Conservation (phyloP, 2,329 filamentous ascomycete genomes). For the Fonsecaea nubica region DNA sequence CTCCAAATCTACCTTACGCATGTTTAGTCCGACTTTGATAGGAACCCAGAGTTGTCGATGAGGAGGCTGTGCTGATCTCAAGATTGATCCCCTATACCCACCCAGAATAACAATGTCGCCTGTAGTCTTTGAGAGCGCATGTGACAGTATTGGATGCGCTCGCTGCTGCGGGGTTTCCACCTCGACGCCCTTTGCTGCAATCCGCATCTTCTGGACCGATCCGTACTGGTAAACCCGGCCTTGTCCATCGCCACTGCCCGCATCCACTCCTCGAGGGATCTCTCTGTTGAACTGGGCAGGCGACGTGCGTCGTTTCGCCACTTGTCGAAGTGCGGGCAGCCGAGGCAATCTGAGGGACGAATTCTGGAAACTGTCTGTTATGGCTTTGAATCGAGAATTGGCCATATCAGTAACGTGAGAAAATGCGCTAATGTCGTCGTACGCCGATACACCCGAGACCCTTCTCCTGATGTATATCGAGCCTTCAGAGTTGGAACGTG, state of each 20-base stretch:
- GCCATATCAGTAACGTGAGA: slow-evolving; percentile 81
- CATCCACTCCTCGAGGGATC: background rate
- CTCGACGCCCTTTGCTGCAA: slow-evolving; percentile 18
- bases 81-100: slow-evolving; percentile 87
- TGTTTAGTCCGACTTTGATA: slow-evolving; percentile 88
- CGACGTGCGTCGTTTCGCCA: slow-evolving; percentile 20
- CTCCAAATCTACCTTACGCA: slow-evolving; percentile 89
- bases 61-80: slow-evolving; percentile 80
- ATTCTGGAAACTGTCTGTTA: slow-evolving; percentile 85
- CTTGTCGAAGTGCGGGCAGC: slow-evolving; percentile 50
- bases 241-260: slow-evolving; percentile 1
- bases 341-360: slow-evolving; percentile 72
- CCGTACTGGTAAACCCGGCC: slow-evolving; percentile 19
- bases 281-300: background rate
- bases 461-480: slow-evolving; percentile 75
- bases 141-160: slow-evolving; percentile 58
- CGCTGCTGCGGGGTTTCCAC: slow-evolving; percentile 41
- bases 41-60: slow-evolving; percentile 93
- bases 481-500: slow-evolving; percentile 73
- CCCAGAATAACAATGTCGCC: slow-evolving; percentile 89
- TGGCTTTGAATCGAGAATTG: slow-evolving; percentile 87
- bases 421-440: slow-evolving; percentile 83
- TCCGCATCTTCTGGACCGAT: slow-evolving; percentile 26
- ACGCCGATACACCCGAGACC: slow-evolving; percentile 77
- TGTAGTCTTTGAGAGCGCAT: slow-evolving; percentile 71